Percentiles rank a stretch among this genome's conserved stretches.
Evolutionary conservation across 2,329 filamentous ascomycete species (phyloP).

Genomic region (Arthroderma sp.): DNA sequence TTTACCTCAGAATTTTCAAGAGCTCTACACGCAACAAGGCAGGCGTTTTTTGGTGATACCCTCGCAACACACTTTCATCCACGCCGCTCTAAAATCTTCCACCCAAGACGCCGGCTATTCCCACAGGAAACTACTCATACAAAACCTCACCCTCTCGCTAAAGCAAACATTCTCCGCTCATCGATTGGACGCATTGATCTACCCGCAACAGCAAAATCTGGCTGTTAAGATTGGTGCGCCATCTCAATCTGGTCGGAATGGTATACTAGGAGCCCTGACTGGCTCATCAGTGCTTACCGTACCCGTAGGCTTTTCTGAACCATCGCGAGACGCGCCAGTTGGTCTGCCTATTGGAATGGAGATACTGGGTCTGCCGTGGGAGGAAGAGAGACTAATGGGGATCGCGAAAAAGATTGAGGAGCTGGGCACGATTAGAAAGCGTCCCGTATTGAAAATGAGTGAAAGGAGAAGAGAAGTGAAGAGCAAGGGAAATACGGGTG

Average conservation of each 20-base stretch:
- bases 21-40: constrained; percentile 29
- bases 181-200: constrained; percentile 45
- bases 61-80: constrained; percentile 43
- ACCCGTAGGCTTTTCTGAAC: constrained; percentile 15
- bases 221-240: constrained; percentile 45
- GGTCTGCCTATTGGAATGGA: constrained; percentile 55
- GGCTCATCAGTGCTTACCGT: constrained; percentile 39
- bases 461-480: neutral
- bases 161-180: constrained; percentile 38
- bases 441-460: constrained; percentile 4
- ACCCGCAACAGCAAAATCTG: constrained; percentile 52
- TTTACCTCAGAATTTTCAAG: constrained; percentile 15
- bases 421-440: constrained; percentile 32
- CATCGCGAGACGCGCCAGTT: constrained; percentile 28
- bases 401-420: constrained; percentile 41
- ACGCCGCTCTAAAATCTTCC: constrained; percentile 38
- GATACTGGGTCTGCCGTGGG: constrained; percentile 45
- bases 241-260: constrained; percentile 48
- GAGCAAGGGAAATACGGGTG: neutral
- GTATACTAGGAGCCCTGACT: constrained; percentile 42
- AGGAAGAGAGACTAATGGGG: constrained; percentile 40
- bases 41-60: constrained; percentile 49
- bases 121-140: constrained; percentile 36
- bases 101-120: constrained; percentile 40
- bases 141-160: constrained; percentile 39